phyloP scores from a whole-genome alignment of 345 rosid species.

The Syzygium aqueum region DNA sequence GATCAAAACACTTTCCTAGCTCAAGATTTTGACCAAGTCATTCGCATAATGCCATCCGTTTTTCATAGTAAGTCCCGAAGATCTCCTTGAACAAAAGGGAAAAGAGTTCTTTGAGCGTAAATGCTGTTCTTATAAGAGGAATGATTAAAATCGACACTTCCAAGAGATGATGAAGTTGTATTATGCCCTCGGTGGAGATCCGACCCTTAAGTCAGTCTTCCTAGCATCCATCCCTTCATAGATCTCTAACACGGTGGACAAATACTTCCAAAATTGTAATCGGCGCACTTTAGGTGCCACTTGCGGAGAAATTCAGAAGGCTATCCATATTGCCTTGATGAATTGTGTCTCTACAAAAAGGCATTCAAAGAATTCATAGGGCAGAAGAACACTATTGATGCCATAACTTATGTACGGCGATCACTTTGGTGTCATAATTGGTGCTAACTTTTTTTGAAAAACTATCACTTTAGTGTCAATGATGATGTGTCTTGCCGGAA shows the following conservation, averaged over 20 bases:
- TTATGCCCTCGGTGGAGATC: neutral
- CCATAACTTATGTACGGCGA: too few species aligned
- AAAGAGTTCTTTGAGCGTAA: neutral
- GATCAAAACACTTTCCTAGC: neutral
- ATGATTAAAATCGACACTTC: neutral
- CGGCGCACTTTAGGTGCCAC: fast-evolving
- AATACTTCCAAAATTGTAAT: neutral
- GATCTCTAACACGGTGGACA: neutral
- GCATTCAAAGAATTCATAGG: neutral
- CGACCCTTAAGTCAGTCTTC: neutral
- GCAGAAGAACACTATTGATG: too few species aligned
- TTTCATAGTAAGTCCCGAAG: fast-evolving
- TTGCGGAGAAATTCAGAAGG: neutral
- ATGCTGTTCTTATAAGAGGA: neutral
- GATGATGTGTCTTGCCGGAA: too few species aligned
- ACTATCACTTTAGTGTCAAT: too few species aligned
- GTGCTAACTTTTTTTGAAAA: too few species aligned
- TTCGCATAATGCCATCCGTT: neutral
- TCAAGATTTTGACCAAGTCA: neutral
- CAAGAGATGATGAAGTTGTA: neutral
- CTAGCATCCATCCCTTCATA: neutral
- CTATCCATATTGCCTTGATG: neutral
- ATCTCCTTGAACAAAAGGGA: neutral
- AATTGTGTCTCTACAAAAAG: neutral
- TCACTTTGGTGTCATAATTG: too few species aligned